Base-by-base conservation (phyloP, 2,329 filamentous ascomycete species). In the Aureobasidium namibiae region DNA sequence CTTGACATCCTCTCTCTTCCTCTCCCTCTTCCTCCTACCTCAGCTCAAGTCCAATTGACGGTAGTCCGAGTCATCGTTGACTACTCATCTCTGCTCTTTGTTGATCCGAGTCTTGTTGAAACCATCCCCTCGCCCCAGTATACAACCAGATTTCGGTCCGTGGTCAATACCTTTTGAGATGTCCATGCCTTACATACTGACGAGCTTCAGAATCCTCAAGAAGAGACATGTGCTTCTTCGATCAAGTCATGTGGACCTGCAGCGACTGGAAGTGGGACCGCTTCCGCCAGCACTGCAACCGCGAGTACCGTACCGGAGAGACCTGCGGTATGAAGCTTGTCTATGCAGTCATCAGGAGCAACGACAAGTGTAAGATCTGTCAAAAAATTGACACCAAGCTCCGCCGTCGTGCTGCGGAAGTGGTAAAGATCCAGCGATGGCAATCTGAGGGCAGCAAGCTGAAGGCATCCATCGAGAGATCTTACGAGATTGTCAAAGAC, bases 221-320 rank as follows among this genome's bases (percentile, higher is more conserved):
- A n/a, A n/a, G n/a, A n/a, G n/a, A 58, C 54, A 96, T 97, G 92
- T 96, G 92, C 79, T 96, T 94, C 80, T 97, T 92, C 80, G 91
- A 96, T 69, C 88, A 92, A 75, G 90, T 87, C 73, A 82, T 84
- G 67, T 96, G 89, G 82, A 75, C 75, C 60, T 97, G 92, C 77
- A 88, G 89, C 69, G 92, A 90, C 81, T 96, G 88, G 87, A 90
- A 91, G 75, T 97, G 92, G 92, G 89, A 90, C 65, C 88, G 87
- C 76, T 96, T 96, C 79, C 86, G 89, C 65, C 84, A 92, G 74
- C 92, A 95, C 72, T 97, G 92, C 81, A 87, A 88, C 74, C 91
- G 90, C 75, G 92, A 96, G 74, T 95, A 95, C 77, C 89, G 92
- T 65, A 96, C 89, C 65, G 92, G 92, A 68, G 92, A 97, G 80